Evolutionary conservation across 78 protist species (phyloP).

Genomic region (Pigoraptor vietnamica): DNA sequence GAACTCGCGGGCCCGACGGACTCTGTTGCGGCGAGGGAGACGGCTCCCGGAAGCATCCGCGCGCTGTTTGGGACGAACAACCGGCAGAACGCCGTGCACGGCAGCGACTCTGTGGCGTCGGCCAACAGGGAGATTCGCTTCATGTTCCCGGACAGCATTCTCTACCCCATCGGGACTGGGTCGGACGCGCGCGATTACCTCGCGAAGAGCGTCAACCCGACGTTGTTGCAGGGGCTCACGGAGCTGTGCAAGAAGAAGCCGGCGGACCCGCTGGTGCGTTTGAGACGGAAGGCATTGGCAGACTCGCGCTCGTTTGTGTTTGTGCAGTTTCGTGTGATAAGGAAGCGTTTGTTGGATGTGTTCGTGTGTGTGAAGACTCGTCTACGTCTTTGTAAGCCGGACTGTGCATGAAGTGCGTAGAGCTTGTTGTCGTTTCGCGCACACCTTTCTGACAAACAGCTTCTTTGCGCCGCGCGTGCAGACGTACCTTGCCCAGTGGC

Average conservation of each 20-base stretch:
- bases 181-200: background rate
- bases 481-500: constrained; percentile 21
- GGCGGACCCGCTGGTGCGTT: constrained; percentile 16
- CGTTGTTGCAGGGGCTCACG: background rate
- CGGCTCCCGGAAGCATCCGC: constrained; percentile 1
- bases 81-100: constrained; percentile 35
- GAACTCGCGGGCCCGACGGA: constrained; percentile 41
- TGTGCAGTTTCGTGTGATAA: too few relatives aligned
- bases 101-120: constrained; percentile 22
- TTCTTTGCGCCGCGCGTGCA: background rate
- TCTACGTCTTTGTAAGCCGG: too few relatives aligned
- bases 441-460: too few relatives aligned
- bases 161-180: background rate
- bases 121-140: constrained; percentile 26
- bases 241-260: background rate
- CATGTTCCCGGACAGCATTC: constrained; percentile 5
- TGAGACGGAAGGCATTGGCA: too few relatives aligned
- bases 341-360: too few relatives aligned
- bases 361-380: too few relatives aligned
- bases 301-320: too few relatives aligned
- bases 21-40: background rate
- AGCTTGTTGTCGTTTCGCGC: too few relatives aligned
- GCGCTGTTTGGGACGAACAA: constrained; percentile 38
- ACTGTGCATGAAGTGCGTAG: too few relatives aligned
- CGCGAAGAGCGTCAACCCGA: background rate